phyloP scores from a whole-genome alignment of 192 early-diverging fungal genomes.

The Podila verticillata region DNA sequence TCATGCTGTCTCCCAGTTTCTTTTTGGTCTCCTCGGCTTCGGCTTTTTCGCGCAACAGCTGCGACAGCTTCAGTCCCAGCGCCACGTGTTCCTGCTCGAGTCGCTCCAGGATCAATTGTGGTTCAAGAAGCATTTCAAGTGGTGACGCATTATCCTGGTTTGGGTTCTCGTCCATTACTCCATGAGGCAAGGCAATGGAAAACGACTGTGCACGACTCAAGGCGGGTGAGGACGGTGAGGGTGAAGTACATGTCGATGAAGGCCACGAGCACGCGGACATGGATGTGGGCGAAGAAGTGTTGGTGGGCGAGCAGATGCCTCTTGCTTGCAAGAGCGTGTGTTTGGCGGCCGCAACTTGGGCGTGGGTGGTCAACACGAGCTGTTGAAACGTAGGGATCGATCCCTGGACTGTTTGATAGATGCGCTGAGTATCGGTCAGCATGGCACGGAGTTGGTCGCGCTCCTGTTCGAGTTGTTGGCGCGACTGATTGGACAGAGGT shows the following conservation, averaged over 20 bases:
- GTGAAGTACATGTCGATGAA: neutral
- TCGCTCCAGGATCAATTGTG: neutral
- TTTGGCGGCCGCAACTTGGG: neutral
- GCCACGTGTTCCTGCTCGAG: neutral
- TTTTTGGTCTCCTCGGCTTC: slow-evolving; percentile 1
- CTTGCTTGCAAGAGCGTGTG: neutral
- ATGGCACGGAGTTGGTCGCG: neutral
- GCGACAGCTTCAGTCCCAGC: neutral
- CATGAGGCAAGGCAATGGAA: neutral
- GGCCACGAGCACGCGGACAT: neutral
- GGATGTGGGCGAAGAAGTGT: neutral
- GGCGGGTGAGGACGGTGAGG: neutral
- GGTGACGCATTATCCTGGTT: neutral
- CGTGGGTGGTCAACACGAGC: neutral
- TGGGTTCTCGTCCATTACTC: neutral
- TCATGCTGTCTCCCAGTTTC: neutral
- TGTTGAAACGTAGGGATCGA: neutral
- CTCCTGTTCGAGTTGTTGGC: neutral
- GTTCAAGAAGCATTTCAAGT: neutral
- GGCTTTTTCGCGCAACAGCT: neutral
- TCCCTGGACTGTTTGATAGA: neutral
- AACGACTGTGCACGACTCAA: neutral
- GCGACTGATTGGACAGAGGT: neutral
- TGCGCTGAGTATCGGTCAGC: neutral
- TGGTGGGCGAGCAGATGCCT: neutral